Evolutionary conservation across 2,329 filamentous ascomycete genomes (phyloP), one percentile per base, ranked within the genome.

Genomic region (Fusarium sp.): DNA sequence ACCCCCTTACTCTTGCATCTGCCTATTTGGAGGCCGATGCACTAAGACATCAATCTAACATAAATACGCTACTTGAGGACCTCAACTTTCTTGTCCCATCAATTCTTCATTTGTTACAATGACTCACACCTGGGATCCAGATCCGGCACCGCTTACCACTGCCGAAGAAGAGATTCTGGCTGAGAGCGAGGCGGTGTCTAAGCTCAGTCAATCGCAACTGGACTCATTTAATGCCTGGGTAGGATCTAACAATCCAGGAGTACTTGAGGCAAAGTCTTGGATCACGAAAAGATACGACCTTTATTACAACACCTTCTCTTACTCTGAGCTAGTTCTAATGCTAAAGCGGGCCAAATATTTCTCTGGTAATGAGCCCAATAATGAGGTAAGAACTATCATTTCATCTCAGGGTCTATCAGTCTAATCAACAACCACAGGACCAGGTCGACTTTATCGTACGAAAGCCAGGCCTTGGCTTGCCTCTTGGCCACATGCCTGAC

Each of bases 11-110:
- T 47, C 44, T 47, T 47, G 26, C 26, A 28, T 47, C 44, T 22
- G 26, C 44, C 44, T 47, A 2, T 47, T 47, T 28, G 0, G 22
- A 14, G 24, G 4, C 24, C 12, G 1, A 14, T 9, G 13, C 5
- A 3, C 9, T 3, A 7, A 3, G 26, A 22, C 18, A 6, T 15
- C 12, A 1, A 28, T 28, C 0, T 1, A 15, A 28, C 4, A 47
- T 28, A 47, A 28, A 47, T 47, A 47, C 2, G 1, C 44, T 28
- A 18, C 44, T 22, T 0, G 5, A 47, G 24, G 14, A 0, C 18
- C 11, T 8, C 24, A 47, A 47, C 3, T 3, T 0, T 15, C 12
- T 22, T 11, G 1, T 28, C 2, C 13, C 14, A 28, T 47, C 18
- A 14, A 47, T 3, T 3, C 8, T 13, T 15, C 44, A 22, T 14